These are phyloP conservation scores for Camellia oleifera DNA, from an alignment of 179 eudicot species.

Conservation along the genomic window DNA sequence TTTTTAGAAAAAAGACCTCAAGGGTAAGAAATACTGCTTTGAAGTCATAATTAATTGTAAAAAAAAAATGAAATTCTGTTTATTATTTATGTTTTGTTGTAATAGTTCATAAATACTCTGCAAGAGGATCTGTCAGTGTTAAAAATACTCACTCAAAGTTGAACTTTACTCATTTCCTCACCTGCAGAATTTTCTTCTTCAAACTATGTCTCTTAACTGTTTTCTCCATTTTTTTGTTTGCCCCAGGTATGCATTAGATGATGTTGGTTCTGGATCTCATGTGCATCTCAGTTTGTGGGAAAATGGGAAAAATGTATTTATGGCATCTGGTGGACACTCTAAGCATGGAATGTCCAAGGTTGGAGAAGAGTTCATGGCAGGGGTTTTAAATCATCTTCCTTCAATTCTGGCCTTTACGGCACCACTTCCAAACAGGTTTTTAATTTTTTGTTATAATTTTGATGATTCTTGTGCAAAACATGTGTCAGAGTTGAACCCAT, in stretches of 20 bases:
- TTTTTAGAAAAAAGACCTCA: too few species aligned
- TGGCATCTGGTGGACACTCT: slow-evolving; percentile 54
- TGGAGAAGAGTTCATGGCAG: slow-evolving; percentile 98
- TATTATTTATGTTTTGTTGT: too few species aligned
- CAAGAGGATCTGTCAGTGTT: too few species aligned
- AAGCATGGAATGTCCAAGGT: slow-evolving; percentile 73
- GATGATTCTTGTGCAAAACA: background rate
- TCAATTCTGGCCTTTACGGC: slow-evolving; percentile 90
- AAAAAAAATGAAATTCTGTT: too few species aligned
- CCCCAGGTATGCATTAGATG: slow-evolving; percentile 63
- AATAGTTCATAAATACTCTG: too few species aligned
- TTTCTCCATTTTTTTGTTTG: slow-evolving; percentile 10
- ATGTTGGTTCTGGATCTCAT: slow-evolving; percentile 95
- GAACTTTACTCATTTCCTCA: background rate
- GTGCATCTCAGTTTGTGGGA: slow-evolving; percentile 91
- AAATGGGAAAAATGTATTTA: slow-evolving; percentile 81
- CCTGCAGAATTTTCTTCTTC: background rate
- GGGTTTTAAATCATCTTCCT: slow-evolving; percentile 93
- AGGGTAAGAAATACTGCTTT: too few species aligned
- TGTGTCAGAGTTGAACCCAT: background rate
- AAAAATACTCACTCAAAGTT: too few species aligned
- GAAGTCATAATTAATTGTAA: too few species aligned
- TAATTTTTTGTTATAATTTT: background rate
- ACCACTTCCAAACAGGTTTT: slow-evolving; percentile 88
- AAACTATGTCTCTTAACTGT: background rate